These are phyloP conservation scores for Mucor circinelloides DNA, from an alignment of 371 early-diverging fungal genomes.

Conservation along the genomic window DNA sequence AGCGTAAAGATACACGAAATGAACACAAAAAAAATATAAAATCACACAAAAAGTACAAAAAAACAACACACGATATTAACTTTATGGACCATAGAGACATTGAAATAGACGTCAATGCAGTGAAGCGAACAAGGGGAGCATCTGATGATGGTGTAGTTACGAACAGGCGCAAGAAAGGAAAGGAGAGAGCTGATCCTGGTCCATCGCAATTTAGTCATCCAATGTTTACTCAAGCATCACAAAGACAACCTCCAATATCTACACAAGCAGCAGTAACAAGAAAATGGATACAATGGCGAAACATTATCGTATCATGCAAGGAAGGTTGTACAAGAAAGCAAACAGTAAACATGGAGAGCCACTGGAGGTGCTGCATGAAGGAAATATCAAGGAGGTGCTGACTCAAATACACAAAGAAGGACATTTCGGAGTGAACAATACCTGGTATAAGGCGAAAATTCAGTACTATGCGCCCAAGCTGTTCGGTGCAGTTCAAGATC, in stretches of 20 bases:
- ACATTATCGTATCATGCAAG: not conserved
- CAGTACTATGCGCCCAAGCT: not conserved
- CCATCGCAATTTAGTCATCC: not conserved
- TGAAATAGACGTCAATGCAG: not conserved
- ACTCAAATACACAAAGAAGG: slow-evolving; percentile 26
- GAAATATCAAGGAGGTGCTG: slow-evolving; percentile 16
- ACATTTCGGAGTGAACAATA: slow-evolving; percentile 25
- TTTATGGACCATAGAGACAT: no score
- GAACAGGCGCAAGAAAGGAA: not conserved
- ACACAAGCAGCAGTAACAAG: not conserved
- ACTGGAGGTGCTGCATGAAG: slow-evolving; percentile 21
- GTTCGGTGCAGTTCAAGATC: not conserved
- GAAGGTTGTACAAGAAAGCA: not conserved
- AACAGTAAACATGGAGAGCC: not conserved
- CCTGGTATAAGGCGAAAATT: slow-evolving; percentile 8
- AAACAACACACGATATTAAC: not conserved
- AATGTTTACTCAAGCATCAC: no score
- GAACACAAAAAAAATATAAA: not conserved
- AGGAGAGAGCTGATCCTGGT: not conserved
- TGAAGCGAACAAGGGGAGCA: not conserved
- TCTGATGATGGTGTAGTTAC: no score
- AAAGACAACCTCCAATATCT: not conserved
- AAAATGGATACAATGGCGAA: not conserved
- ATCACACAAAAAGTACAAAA: not conserved
- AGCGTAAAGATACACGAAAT: no score